A percentile compares a stretch with the other conserved stretches of the same genome.
phyloP scores from a whole-genome alignment of 148 eudicot species.

The Vaccinium darrowii region DNA sequence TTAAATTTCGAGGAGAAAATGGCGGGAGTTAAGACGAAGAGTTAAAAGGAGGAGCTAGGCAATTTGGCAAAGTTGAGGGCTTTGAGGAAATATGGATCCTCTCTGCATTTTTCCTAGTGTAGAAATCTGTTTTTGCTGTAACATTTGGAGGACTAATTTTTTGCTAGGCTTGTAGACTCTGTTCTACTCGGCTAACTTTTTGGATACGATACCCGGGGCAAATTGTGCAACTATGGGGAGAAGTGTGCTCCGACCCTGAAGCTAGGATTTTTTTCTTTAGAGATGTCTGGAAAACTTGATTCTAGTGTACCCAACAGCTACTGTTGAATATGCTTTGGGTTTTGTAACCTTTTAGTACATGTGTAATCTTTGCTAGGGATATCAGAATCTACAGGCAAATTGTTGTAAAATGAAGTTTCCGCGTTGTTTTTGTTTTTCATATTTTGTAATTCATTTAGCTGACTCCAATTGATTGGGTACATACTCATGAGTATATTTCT shows the following conservation, averaged over 20 bases:
- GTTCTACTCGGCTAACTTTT: not conserved
- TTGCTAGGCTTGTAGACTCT: slow-evolving; percentile 1
- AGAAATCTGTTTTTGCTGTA: not conserved
- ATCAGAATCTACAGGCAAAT: slow-evolving; percentile 10
- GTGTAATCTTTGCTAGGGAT: slow-evolving; percentile 4
- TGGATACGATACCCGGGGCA: not conserved
- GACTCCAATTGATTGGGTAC: not conserved
- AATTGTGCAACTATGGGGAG: not conserved
- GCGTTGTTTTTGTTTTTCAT: not conserved
- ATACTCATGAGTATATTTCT: not conserved
- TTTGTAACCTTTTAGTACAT: not conserved
- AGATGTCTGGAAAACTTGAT: not conserved
- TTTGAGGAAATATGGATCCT: not conserved
- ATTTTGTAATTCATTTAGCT: not conserved
- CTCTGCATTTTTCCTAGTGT: not conserved
- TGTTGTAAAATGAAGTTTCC: slow-evolving; percentile 14
- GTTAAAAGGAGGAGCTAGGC: not conserved
- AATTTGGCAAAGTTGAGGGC: not conserved
- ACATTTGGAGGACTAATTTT: not conserved
- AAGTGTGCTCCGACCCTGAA: not conserved
- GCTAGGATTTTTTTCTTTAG: not conserved
- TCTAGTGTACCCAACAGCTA: slow-evolving; percentile 1
- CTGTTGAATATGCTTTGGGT: not conserved
- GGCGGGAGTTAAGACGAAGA: slow-evolving; percentile 15
- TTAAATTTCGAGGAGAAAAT: slow-evolving; percentile 53